A percentile compares a stretch with the other conserved stretches of the same genome.
Conservation (phyloP, 2,329 filamentous ascomycete species). For the Pseudovirgaria hyperparasitica region DNA sequence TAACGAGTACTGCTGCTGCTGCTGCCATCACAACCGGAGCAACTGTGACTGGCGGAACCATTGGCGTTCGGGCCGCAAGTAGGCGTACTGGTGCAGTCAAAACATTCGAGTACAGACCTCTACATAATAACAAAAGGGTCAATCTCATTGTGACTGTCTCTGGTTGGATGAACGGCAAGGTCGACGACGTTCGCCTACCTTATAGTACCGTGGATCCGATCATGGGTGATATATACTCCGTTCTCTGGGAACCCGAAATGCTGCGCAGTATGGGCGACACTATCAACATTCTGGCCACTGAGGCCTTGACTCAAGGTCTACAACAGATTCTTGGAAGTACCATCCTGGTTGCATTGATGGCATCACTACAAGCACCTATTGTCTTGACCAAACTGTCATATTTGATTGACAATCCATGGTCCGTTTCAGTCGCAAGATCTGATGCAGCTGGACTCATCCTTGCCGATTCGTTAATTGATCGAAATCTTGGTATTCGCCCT, state of each 20-base stretch:
- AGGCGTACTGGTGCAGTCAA: slow-evolving; percentile 82
- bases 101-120: slow-evolving; percentile 90
- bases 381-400: slow-evolving; percentile 90
- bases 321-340: slow-evolving; percentile 92
- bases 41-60: slow-evolving; percentile 73
- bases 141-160: slow-evolving; percentile 92
- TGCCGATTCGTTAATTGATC: slow-evolving; percentile 83
- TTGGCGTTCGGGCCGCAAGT: slow-evolving; percentile 75
- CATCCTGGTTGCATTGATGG: slow-evolving; percentile 79
- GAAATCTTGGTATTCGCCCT: slow-evolving; percentile 80
- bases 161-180: slow-evolving; percentile 97
- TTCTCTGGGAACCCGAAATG: slow-evolving; percentile 98
- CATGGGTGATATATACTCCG: slow-evolving; percentile 96
- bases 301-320: slow-evolving; percentile 91
- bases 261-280: slow-evolving; percentile 95
- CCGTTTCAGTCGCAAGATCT: slow-evolving; percentile 84
- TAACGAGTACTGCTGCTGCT: slow-evolving; percentile 83
- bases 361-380: slow-evolving; percentile 81
- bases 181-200: slow-evolving; percentile 89
- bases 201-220: slow-evolving; percentile 94
- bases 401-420: slow-evolving; percentile 97
- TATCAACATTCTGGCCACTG: slow-evolving; percentile 94
- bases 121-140: slow-evolving; percentile 96
- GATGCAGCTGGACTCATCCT: slow-evolving; percentile 82
- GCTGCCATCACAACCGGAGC: slow-evolving; percentile 88